A percentile compares a stretch with the other conserved stretches of the same genome.
These are phyloP conservation scores for Plenodomus lindquistii DNA, from an alignment of 2,329 filamentous ascomycete genomes.

Conservation along the genomic window DNA sequence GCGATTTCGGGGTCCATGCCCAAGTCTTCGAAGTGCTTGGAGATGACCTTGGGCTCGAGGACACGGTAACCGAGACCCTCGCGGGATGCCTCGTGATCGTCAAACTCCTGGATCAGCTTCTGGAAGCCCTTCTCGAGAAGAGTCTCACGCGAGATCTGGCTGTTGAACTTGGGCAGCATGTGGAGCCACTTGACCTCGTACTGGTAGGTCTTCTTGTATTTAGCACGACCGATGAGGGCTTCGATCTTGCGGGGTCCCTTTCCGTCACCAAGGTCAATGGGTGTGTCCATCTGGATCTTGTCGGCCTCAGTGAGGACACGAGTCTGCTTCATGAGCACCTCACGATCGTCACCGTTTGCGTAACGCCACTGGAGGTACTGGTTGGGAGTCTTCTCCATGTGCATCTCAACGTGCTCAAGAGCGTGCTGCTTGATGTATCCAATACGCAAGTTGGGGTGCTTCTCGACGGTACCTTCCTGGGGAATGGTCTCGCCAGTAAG, in stretches of 20 bases:
- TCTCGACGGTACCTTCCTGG: constrained; percentile 84
- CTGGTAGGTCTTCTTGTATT: constrained; percentile 99
- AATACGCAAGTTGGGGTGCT: constrained; percentile 97
- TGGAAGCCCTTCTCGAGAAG: constrained; percentile 81
- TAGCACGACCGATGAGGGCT: constrained; percentile 90
- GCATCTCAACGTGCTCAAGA: constrained; percentile 98
- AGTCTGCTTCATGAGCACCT: constrained; percentile 97
- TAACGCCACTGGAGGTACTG: constrained; percentile 99
- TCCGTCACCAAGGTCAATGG: constrained; percentile 82
- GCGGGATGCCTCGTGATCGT: constrained; percentile 97
- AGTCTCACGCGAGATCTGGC: constrained; percentile 89
- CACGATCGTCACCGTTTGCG: constrained; percentile 92
- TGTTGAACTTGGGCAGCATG: constrained; percentile 90
- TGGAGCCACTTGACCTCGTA: constrained; percentile 96
- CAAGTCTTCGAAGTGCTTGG: constrained; percentile 97
- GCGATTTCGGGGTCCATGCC: constrained; percentile 97
- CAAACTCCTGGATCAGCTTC: constrained; percentile 96
- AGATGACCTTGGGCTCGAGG: constrained; percentile 89
- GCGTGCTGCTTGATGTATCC: constrained; percentile 99
- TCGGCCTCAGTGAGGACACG: constrained; percentile 85
- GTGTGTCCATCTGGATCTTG: constrained; percentile 87
- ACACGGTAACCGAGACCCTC: constrained; percentile 96
- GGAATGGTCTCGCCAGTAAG: constrained; percentile 91
- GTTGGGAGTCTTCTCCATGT: constrained; percentile 97
- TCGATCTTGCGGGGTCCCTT: constrained; percentile 78